Base-by-base conservation (phyloP, 2,329 filamentous ascomycete genomes). In the Alternaria sp. region DNA sequence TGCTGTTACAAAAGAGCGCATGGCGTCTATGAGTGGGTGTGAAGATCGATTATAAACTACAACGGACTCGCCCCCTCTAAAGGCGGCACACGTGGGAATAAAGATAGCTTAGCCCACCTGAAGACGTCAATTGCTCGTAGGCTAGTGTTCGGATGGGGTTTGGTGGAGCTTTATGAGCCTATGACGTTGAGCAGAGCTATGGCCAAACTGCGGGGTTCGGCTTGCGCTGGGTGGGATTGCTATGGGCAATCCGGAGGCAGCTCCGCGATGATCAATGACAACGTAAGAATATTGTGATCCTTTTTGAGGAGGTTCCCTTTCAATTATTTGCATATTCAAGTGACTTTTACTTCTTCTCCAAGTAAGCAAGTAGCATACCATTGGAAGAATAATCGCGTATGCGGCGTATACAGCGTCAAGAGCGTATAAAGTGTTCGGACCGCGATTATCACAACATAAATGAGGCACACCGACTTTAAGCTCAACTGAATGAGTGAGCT, bases 1-100 rank as follows among this genome's bases (percentile, higher is more conserved):
- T 38, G 73, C 67, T 50, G 74, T 69, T 20, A 74, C 66, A 48
- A 78, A 67, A 51, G 75, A 73, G 46, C 75, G 74, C 76, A 79
- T 79, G 38, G 49, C 70, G 68, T 36, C 22, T 50, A 10, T 28
- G 22, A 14, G 40, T 36, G 48, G 54, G 48, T 20, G 32, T 43
- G 48, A 53, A 50, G 54, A 44, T 34, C 14, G 49, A 40, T 54
- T 61, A 61, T 61, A 61, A 54, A 22, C 28, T 49, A 45, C 59
- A 6, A 27, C 43, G 18, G 38, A 32, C 25, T 41, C 50, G 48
- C 43, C 59, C 43, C 20, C 44, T 54, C 41, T 54, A 46, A 28
- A 46, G 28, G 40, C 25, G 58, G 54, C 34, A 45, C 58, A 38
- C 36, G 49, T 30, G 54, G 43, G n/a, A 61, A 57, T 45, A 50